A percentile compares a stretch with the other conserved stretches of the same genome.
phyloP scores from a whole-genome alignment of 441 rosid genomes.

The Adansonia grandidieri region DNA sequence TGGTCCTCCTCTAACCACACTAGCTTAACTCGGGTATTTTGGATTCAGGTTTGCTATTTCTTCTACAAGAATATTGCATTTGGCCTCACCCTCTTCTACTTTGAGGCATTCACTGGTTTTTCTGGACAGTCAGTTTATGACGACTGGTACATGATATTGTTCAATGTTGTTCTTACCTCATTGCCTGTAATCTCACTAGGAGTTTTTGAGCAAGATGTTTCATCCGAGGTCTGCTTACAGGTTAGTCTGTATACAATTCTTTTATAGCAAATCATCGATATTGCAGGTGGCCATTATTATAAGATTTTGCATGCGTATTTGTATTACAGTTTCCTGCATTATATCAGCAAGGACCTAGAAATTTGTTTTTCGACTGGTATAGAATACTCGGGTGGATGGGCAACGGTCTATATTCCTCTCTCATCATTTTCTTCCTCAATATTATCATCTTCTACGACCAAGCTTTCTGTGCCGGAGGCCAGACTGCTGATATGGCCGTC shows the following conservation, averaged over 20 bases:
- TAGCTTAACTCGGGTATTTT: slow-evolving; percentile 32
- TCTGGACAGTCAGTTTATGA: slow-evolving; percentile 96
- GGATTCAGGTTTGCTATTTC: slow-evolving; percentile 94
- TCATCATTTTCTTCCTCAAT: slow-evolving; percentile 73
- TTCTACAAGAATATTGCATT: slow-evolving; percentile 99
- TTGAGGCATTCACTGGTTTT: slow-evolving; percentile 92
- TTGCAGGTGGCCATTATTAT: slow-evolving; percentile 8
- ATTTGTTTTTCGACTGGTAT: slow-evolving; percentile 90
- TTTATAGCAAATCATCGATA: background rate
- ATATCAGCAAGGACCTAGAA: slow-evolving; percentile 92
- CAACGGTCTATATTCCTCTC: slow-evolving; percentile 79
- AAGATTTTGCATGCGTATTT: slow-evolving; percentile 23
- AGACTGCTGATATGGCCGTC: slow-evolving; percentile 90
- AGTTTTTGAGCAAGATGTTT: slow-evolving; percentile 96
- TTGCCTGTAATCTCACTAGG: slow-evolving; percentile 97
- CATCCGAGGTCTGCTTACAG: slow-evolving; percentile 96
- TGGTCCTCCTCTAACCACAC: too few relatives aligned
- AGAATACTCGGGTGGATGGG: slow-evolving; percentile 96
- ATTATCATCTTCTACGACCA: slow-evolving; percentile 63
- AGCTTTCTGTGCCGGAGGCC: slow-evolving; percentile 73
- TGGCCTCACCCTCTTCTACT: slow-evolving; percentile 98
- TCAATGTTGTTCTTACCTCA: slow-evolving; percentile 93
- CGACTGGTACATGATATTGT: slow-evolving; percentile 93
- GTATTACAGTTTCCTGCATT: slow-evolving; percentile 83
- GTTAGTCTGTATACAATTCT: slow-evolving; percentile 42